phyloP scores from a whole-genome alignment of 129 eudicot species.

The Chrysanthemum lavandulifolium region DNA sequence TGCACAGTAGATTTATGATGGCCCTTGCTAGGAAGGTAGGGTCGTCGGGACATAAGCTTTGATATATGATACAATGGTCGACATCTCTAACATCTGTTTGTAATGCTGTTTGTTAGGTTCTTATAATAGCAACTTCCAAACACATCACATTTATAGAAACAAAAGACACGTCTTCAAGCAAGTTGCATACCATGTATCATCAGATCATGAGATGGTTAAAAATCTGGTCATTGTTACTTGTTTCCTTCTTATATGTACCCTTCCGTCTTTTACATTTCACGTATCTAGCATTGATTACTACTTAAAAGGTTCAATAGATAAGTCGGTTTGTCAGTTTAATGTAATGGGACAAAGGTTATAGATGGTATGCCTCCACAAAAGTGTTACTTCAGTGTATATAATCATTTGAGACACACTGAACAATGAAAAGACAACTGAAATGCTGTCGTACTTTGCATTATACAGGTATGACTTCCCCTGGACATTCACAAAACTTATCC shows the following conservation, averaged over 20 bases:
- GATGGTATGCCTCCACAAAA: not conserved
- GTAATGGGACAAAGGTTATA: too few species aligned
- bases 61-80: not conserved
- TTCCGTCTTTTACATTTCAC: too few species aligned
- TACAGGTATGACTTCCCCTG: slow-evolving; percentile 87
- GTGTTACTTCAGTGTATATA: not conserved
- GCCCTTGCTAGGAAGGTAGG: too few species aligned
- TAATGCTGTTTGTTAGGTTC: not conserved
- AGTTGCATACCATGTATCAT: not conserved
- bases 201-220: not conserved
- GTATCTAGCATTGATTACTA: too few species aligned
- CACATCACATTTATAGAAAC: not conserved
- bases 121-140: not conserved
- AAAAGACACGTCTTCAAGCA: not conserved
- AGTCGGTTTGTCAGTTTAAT: too few species aligned
- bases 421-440: not conserved
- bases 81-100: not conserved
- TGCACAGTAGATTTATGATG: too few species aligned
- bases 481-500: slow-evolving; percentile 76
- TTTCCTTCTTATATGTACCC: not conserved
- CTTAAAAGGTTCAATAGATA: too few species aligned
- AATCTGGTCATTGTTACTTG: not conserved
- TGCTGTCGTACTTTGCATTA: slow-evolving; percentile 16
- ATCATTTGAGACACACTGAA: not conserved
- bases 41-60: too few species aligned